These are phyloP conservation scores for Aschersonia sp. DNA, from an alignment of 2,329 filamentous ascomycete species.

Conservation along the genomic window DNA sequence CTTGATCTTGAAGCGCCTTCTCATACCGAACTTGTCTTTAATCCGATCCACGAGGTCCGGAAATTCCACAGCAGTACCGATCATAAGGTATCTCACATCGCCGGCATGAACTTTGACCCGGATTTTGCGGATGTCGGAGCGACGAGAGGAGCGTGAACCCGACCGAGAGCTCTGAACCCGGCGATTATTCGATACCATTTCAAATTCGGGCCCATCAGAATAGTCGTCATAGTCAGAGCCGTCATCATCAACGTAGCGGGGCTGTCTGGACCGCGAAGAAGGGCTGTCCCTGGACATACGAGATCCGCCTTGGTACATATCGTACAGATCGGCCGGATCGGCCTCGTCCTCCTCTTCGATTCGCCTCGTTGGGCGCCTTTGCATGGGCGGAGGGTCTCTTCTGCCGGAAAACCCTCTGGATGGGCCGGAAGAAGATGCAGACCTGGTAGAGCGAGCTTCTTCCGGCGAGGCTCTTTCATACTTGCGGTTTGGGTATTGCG, in stretches of 20 bases:
- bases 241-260: constrained; percentile 65
- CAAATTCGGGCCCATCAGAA: constrained; percentile 65
- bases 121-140: constrained; percentile 60
- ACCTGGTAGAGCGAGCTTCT: constrained; percentile 18
- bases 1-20: constrained; percentile 74
- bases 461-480: constrained; percentile 40
- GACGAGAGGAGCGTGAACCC: constrained; percentile 37
- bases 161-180: constrained; percentile 30
- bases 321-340: constrained; percentile 58
- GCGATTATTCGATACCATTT: constrained; percentile 52
- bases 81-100: constrained; percentile 87
- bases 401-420: constrained; percentile 27
- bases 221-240: constrained; percentile 59
- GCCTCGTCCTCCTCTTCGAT: constrained; percentile 41
- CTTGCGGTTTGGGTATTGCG: constrained; percentile 33
- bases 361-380: constrained; percentile 13
- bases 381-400: constrained; percentile 17
- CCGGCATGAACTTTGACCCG: constrained; percentile 85
- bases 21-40: constrained; percentile 71
- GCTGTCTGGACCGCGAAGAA: constrained; percentile 21
- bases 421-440: constrained; percentile 30
- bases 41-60: constrained; percentile 66
- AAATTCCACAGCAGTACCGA: constrained; percentile 59
- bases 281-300: constrained; percentile 20
- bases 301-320: constrained; percentile 36